Conservation (phyloP, 305 asterid species). For the Fraxinus sp. region DNA sequence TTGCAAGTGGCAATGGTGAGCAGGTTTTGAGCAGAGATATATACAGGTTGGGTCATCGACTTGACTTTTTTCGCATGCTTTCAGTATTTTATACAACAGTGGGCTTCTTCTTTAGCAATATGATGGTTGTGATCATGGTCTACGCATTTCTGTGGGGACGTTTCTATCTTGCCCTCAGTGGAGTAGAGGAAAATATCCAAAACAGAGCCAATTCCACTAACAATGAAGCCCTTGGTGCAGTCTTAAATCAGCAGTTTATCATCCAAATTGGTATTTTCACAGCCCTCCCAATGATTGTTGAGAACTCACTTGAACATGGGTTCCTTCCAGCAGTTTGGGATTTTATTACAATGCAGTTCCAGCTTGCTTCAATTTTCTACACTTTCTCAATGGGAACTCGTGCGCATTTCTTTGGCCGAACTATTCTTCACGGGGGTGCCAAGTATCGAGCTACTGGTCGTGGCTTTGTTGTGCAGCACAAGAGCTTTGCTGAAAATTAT, state of each 20-base stretch:
- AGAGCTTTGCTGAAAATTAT: conserved; percentile 86
- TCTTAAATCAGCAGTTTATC: conserved; percentile 84
- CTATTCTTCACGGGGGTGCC: conserved; percentile 96
- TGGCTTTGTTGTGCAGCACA: conserved; percentile 91
- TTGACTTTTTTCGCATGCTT: conserved; percentile 96
- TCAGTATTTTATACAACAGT: conserved; percentile 90
- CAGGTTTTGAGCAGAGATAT: conserved; percentile 91
- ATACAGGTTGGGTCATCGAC: conserved; percentile 85
- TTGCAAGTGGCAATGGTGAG: conserved; percentile 93
- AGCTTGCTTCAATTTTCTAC: conserved; percentile 76
- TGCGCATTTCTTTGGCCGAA: conserved; percentile 86
- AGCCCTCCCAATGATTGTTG: conserved; percentile 91
- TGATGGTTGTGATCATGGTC: conserved; percentile 82
- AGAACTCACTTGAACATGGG: conserved; percentile 85
- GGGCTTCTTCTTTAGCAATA: conserved; percentile 79
- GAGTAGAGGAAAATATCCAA: conserved; percentile 44
- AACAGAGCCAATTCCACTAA: conserved; percentile 46
- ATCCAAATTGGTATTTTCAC: conserved; percentile 92
- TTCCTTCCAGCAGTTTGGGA: conserved; percentile 90
- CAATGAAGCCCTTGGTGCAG: conserved; percentile 78
- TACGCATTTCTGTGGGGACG: conserved; percentile 89
- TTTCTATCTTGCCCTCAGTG: conserved; percentile 84
- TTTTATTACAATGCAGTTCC: conserved; percentile 79
- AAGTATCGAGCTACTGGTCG: conserved; percentile 96
- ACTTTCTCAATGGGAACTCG: conserved; percentile 98